phyloP scores from a whole-genome alignment of 163 green algal genomes.

The Coccomyxa subellipsoidea region DNA sequence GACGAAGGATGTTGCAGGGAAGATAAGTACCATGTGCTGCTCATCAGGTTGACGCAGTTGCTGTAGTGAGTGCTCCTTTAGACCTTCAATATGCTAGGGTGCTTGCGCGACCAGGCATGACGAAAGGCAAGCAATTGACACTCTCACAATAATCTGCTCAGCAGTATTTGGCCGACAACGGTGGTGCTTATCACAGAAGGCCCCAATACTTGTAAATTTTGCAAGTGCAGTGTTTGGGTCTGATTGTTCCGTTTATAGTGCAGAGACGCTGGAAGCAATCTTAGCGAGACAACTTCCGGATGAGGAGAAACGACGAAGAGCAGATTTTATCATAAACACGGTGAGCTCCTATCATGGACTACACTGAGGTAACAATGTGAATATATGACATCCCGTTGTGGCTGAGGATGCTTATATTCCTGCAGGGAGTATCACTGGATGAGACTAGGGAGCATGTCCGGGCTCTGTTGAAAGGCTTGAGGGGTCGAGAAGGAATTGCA shows the following conservation, averaged over 20 bases:
- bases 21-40: no score
- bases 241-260: background rate
- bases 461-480: background rate
- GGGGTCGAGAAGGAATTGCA: background rate
- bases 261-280: background rate
- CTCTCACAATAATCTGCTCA: background rate
- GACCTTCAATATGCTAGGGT: conserved; percentile 67
- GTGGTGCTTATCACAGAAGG: no score
- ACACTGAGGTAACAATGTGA: background rate
- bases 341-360: background rate
- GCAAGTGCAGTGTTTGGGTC: no score
- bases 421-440: background rate
- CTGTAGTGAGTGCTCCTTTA: conserved; percentile 60
- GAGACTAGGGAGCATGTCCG: background rate
- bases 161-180: background rate
- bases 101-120: conserved; percentile 75
- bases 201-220: no score
- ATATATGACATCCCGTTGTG: no score
- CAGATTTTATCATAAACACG: conserved; percentile 47
- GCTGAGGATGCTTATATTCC: no score
- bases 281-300: conserved; percentile 16
- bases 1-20: no score
- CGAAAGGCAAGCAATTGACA: conserved; percentile 21
- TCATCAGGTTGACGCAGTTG: conserved; percentile 55
- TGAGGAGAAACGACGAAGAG: conserved; percentile 26